phyloP scores from a whole-genome alignment of 73 alveolate species.

The Paramecium pentaurelia region DNA sequence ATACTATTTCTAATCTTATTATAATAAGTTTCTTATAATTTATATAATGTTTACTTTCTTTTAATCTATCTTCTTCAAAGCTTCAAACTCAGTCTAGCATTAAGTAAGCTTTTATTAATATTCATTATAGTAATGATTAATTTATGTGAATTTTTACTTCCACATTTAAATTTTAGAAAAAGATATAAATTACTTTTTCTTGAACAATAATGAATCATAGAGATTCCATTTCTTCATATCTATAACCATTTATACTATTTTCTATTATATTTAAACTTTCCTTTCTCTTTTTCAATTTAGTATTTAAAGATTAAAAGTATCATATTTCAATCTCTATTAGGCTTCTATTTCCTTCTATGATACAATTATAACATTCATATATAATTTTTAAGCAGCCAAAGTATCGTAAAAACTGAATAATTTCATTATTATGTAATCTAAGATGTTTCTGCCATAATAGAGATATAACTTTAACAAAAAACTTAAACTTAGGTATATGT shows the following conservation, averaged over 20 bases:
- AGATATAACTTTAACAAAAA: neutral
- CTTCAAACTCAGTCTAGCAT: conserved; percentile 20
- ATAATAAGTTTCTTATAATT: neutral
- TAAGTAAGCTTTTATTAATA: neutral
- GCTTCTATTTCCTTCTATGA: neutral
- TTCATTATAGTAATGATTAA: neutral
- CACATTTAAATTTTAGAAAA: neutral
- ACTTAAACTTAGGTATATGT: neutral
- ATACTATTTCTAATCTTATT: neutral
- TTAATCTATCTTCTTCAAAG: neutral
- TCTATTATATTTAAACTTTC: neutral
- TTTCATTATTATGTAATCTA: neutral
- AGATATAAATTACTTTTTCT: neutral
- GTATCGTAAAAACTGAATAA: neutral
- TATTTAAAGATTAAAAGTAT: neutral
- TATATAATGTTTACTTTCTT: neutral
- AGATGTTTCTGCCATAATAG: neutral
- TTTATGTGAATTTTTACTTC: neutral
- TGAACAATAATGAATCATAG: neutral
- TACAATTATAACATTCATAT: neutral
- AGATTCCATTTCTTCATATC: neutral
- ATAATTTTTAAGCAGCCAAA: neutral
- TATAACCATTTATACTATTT: neutral
- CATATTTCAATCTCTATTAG: conserved; percentile 14
- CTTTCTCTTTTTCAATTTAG: neutral